Evolutionary conservation across 345 rosid genomes (phyloP).

Genomic region (Firmiana major): DNA sequence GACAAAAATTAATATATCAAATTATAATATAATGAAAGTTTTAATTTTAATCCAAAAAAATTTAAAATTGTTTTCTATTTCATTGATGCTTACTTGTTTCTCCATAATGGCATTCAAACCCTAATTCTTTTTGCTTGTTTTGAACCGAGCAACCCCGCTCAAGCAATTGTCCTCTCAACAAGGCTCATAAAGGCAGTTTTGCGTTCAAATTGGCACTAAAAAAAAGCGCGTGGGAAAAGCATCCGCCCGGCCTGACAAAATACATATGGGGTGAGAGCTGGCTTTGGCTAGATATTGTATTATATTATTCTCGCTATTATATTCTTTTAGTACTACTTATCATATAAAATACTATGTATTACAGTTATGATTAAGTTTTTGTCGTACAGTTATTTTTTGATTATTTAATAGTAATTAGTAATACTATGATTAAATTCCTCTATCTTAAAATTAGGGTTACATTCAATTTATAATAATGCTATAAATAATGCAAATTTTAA

Average conservation of each 20-base stretch:
- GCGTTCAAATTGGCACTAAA: neutral
- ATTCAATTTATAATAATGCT: no score
- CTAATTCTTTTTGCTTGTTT: no score
- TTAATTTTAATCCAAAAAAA: no score
- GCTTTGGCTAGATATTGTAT: neutral
- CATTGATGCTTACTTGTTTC: no score
- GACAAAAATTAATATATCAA: no score
- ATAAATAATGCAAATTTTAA: no score
- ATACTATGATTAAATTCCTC: no score
- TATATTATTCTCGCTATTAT: neutral
- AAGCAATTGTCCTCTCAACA: neutral
- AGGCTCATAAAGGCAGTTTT: no score
- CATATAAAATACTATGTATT: neutral
- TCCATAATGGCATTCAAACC: neutral
- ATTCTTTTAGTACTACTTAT: no score
- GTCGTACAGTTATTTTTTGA: neutral
- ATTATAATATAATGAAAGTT: no score
- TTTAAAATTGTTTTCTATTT: no score
- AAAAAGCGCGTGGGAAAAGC: slow-evolving; percentile 5
- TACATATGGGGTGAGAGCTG: slow-evolving; percentile 19
- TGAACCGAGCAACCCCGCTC: neutral
- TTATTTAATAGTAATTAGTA: neutral
- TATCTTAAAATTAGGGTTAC: no score
- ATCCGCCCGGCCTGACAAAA: slow-evolving; percentile 15
- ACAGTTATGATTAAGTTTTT: neutral